A percentile compares a stretch with the other conserved stretches of the same genome.
phyloP scores from a whole-genome alignment of 768 basidiomycete genomes.

The Hirschioporus abietinus region DNA sequence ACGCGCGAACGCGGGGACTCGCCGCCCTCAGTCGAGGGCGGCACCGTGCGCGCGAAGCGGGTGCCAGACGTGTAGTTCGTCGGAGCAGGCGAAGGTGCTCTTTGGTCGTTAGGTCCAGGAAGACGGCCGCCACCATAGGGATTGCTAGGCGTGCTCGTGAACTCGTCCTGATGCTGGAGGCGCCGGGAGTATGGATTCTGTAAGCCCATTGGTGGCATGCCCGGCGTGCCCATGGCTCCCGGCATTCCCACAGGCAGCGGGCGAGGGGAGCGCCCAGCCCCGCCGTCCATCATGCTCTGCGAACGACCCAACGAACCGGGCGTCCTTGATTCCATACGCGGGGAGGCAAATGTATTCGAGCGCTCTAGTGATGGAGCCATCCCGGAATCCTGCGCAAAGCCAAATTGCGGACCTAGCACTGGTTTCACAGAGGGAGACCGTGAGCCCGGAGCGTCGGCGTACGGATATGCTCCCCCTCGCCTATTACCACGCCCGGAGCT shows the following conservation, averaged over 20 bases:
- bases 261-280: not conserved
- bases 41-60: not conserved
- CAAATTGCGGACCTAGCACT: not conserved
- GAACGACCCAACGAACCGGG: not conserved
- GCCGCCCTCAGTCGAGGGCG: not conserved
- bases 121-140: no score
- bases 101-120: no score
- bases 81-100: no score
- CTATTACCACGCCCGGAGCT: not conserved
- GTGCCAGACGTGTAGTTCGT: not conserved
- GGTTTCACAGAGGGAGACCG: not conserved
- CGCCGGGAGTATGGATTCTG: not conserved
- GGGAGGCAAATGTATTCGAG: not conserved
- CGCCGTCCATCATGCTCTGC: not conserved
- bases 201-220: not conserved
- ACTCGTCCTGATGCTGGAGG: not conserved
- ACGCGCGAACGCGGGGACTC: not conserved
- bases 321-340: not conserved
- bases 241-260: not conserved
- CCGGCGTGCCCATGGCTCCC: no score
- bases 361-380: not conserved
- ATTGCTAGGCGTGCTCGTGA: not conserved
- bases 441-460: not conserved
- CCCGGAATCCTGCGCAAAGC: not conserved
- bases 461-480: not conserved